Base-by-base conservation (phyloP, 106 monocot genomes). In the Platanthera zijinensis region DNA sequence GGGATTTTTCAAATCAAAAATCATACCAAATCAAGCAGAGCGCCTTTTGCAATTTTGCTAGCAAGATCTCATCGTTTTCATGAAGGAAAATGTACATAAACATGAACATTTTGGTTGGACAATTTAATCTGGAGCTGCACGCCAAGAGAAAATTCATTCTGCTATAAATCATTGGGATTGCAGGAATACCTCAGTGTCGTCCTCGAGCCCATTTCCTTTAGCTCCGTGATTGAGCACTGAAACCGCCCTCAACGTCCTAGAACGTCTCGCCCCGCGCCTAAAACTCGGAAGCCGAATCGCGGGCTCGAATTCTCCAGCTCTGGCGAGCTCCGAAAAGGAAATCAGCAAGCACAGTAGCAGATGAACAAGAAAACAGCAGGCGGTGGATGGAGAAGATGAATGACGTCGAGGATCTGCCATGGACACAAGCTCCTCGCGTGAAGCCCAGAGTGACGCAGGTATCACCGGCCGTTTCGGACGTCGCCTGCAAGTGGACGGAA, bases 121-220 rank as follows among this genome's bases (percentile, higher is more conserved):
- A 14, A 53, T 14, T 7, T 10, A 53, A 53, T 53, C 14, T 53
- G 14, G 12, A 53, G 53, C 53, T 53, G 14, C 53, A 53, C 53
- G 53, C 53, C 53, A 53, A 53, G 6, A 5, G 14, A 53, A 53
- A 53, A 53, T 3, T 53, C 53, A 53, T 14, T 10, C 8, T 53
- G 53, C 14, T 53, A 11, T 15, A 18, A 39, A 39, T 39, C 39
- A 39, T 39, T 39, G 39, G 39, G 39, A 39, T 39, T 39, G 39
- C 39, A 39, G 39, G 39, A 11, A 18, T 51, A 72, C 72, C 72
- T 72, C 10, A 6, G 72, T 72, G 12, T 72, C 72, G 22, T 72
- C 72, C 18, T 72, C 21, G 72, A 72, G 46, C 51, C 72, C 72
- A 51, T 72, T 72, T 51, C 72, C 72, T 72, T 72, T 72, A 10